Conservation (phyloP, 2,329 filamentous ascomycete genomes). For the Pseudocercospora vitis region DNA sequence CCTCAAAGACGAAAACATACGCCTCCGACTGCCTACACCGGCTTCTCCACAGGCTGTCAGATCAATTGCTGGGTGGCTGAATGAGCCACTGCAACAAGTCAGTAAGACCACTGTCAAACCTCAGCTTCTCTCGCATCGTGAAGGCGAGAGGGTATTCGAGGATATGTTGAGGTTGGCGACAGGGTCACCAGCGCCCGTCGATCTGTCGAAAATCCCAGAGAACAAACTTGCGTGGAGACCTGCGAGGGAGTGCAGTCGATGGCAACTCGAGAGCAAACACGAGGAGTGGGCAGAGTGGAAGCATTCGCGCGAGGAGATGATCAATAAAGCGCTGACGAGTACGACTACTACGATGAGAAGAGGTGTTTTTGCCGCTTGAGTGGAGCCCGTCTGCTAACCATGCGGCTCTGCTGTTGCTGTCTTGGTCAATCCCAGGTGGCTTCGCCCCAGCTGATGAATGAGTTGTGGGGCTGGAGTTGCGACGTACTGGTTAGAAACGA, state of each 20-base stretch:
- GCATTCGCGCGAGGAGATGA: conserved; percentile 10
- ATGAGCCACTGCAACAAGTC: conserved; percentile 41
- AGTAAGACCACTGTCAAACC: conserved; percentile 34
- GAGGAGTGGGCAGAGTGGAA: conserved; percentile 61
- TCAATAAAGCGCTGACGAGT: not conserved
- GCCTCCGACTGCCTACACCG: conserved; percentile 53
- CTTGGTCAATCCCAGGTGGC: no score
- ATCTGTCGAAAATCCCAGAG: conserved; percentile 58
- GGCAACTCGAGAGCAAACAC: conserved; percentile 63
- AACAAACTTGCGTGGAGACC: conserved; percentile 68
- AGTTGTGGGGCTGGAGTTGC: no score
- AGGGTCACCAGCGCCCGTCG: conserved; percentile 58
- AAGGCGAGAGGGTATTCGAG: conserved; percentile 63
- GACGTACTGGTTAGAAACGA: no score
- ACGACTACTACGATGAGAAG: not conserved
- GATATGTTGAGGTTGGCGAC: conserved; percentile 65
- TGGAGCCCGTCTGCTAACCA: no score
- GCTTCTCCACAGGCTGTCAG: conserved; percentile 21
- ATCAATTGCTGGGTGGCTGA: conserved; percentile 59
- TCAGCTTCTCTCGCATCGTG: conserved; percentile 53
- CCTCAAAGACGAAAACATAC: conserved; percentile 66
- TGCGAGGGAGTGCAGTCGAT: conserved; percentile 62
- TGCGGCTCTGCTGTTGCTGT: no score
- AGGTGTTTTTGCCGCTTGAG: no score
- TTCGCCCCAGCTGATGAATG: no score